Conservation (phyloP, 768 basidiomycete species). For the Lactifluus pinguis region DNA sequence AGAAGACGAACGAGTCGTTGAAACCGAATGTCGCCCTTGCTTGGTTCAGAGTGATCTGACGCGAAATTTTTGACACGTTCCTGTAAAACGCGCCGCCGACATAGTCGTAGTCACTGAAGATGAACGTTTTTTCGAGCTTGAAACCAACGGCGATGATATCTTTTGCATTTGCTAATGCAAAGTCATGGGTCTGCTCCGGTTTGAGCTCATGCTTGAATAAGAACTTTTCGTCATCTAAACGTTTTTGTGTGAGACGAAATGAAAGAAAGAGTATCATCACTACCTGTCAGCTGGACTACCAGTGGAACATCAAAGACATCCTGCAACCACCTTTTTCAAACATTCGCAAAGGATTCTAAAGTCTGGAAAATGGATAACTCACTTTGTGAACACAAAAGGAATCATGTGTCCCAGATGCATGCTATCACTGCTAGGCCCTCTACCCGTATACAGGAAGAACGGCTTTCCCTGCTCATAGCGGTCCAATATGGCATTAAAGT, state of each 20-base stretch:
- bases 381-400: conserved; percentile 97
- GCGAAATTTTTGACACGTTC: conserved; percentile 87
- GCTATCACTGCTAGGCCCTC: conserved; percentile 92
- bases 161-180: conserved; percentile 78
- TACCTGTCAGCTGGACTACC: conserved; percentile 92
- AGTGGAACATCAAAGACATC: conserved; percentile 91
- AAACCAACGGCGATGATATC: conserved; percentile 98
- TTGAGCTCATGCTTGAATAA: conserved; percentile 93
- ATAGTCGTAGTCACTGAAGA: conserved; percentile 88
- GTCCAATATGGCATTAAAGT: conserved; percentile 88
- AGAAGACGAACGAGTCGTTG: conserved; percentile 74
- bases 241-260: background rate
- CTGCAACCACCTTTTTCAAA: conserved; percentile 74
- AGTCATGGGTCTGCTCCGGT: conserved; percentile 76
- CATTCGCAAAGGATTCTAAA: background rate
- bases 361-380: conserved; percentile 23
- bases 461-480: conserved; percentile 95
- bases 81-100: conserved; percentile 91
- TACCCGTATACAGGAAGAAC: conserved; percentile 95
- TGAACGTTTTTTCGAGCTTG: conserved; percentile 86
- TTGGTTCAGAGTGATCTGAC: conserved; percentile 88
- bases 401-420: conserved; percentile 98
- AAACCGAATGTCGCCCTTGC: conserved; percentile 96
- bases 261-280: conserved; percentile 14
- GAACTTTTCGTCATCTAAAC: conserved; percentile 94